Conservation (phyloP, 768 basidiomycete genomes). For the Xerocomus brunneocitrinus region DNA sequence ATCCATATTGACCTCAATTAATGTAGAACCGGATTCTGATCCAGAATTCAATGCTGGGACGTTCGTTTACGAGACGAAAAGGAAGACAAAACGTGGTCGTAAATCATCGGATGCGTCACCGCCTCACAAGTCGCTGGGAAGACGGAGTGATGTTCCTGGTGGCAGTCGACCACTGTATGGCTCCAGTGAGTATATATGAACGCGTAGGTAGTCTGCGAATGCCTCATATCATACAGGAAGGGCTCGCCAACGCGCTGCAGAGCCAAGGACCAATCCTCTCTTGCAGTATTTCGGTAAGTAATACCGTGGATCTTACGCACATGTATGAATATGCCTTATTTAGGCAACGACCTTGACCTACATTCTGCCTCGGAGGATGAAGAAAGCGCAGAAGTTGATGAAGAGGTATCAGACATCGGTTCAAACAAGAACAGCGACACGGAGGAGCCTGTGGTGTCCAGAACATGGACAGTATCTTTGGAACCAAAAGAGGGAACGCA, state of each 20-base stretch:
- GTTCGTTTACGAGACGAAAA: conserved; percentile 29
- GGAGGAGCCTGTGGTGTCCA: conserved; percentile 21
- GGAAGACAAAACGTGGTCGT: conserved; percentile 14
- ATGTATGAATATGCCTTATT: background rate
- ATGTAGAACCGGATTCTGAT: conserved; percentile 30
- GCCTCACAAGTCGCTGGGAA: conserved; percentile 14
- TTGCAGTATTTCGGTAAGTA: conserved; percentile 46
- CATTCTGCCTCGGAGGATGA: conserved; percentile 50
- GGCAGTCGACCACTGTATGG: conserved; percentile 2
- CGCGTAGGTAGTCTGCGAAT: background rate
- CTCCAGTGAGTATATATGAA: conserved; percentile 8
- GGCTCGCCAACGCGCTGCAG: background rate
- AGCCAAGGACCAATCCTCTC: conserved; percentile 37
- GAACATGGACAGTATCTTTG: conserved; percentile 14
- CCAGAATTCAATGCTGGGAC: conserved; percentile 31
- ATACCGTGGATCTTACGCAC: background rate
- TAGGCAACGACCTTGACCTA: conserved; percentile 42
- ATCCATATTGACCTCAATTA: background rate
- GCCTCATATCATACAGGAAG: background rate
- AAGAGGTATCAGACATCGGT: conserved; percentile 14
- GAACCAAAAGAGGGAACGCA: conserved; percentile 5
- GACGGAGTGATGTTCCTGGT: conserved; percentile 8
- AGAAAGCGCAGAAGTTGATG: conserved; percentile 16
- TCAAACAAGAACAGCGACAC: conserved; percentile 25
- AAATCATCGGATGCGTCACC: conserved; percentile 14